These are phyloP conservation scores for Linanthus parryae DNA, from an alignment of 148 eudicot species.

Conservation along the genomic window DNA sequence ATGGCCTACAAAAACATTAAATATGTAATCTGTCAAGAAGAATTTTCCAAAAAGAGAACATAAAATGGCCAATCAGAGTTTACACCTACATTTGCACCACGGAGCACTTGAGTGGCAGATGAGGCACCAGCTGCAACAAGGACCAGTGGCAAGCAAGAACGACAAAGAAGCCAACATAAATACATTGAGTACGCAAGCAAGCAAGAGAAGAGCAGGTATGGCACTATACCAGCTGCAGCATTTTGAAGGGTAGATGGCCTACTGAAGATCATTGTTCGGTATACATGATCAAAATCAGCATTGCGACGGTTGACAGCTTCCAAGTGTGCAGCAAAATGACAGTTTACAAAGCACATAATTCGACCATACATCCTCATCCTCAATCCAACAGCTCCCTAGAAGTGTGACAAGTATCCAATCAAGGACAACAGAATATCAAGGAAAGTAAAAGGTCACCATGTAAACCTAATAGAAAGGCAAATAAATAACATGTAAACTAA, in stretches of 20 bases:
- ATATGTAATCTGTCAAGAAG: neutral
- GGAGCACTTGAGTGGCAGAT: constrained; percentile 57
- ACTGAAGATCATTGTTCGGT: constrained; percentile 74
- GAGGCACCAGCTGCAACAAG: constrained; percentile 77
- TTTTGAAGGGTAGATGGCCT: constrained; percentile 48
- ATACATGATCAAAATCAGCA: constrained; percentile 95
- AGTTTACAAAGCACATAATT: constrained; percentile 86
- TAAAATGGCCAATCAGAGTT: constrained; percentile 4
- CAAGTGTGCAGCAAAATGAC: constrained; percentile 97
- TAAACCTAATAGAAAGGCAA: no score
- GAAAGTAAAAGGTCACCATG: neutral
- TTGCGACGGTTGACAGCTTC: constrained; percentile 92
- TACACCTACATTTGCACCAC: constrained; percentile 61
- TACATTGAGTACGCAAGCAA: constrained; percentile 47
- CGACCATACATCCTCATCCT: constrained; percentile 88
- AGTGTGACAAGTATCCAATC: no score
- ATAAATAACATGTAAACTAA: neutral
- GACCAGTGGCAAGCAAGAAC: constrained; percentile 49
- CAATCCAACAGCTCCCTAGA: constrained; percentile 97
- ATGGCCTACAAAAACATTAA: constrained; percentile 35
- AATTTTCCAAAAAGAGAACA: neutral
- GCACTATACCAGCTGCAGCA: constrained; percentile 70
- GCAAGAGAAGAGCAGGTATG: constrained; percentile 43
- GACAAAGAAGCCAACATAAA: constrained; percentile 37
- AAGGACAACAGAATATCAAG: neutral